Percentiles rank a stretch among this genome's conserved stretches.
phyloP scores from a whole-genome alignment of 2,329 filamentous ascomycete genomes.

The Harringtonia aguacate region DNA sequence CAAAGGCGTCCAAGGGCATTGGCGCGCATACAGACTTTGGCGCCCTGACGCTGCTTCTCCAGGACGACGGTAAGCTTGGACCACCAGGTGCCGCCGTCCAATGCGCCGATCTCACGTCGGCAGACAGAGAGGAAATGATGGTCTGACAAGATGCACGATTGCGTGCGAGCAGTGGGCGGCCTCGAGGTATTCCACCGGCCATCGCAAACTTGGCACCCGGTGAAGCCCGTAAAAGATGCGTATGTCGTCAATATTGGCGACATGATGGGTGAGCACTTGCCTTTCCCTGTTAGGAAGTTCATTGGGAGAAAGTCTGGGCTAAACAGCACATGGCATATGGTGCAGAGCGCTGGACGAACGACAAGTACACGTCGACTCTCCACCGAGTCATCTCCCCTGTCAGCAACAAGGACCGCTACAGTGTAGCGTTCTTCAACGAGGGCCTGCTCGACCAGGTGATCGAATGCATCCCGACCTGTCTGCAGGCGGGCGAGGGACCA shows the following conservation, averaged over 20 bases:
- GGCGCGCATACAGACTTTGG: slow-evolving; percentile 30
- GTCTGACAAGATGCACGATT: no score
- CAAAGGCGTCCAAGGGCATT: slow-evolving; percentile 24
- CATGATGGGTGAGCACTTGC: slow-evolving; percentile 3
- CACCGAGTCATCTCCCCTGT: slow-evolving; percentile 43
- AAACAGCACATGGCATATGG: no score
- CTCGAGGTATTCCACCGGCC: slow-evolving; percentile 37
- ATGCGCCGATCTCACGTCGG: no score
- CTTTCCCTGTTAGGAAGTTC: no score
- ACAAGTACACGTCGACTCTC: slow-evolving; percentile 39
- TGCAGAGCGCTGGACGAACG: slow-evolving; percentile 33
- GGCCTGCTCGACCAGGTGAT: slow-evolving; percentile 22
- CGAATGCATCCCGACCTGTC: slow-evolving; percentile 23
- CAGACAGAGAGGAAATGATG: no score
- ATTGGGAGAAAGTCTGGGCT: no score
- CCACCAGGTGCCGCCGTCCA: no score
- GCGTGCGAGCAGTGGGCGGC: slow-evolving; percentile 64
- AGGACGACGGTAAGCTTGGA: slow-evolving; percentile 3
- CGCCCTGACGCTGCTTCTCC: slow-evolving; percentile 6
- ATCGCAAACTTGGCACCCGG: slow-evolving; percentile 26
- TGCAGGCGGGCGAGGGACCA: slow-evolving; percentile 19
- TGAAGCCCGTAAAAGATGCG: slow-evolving; percentile 30
- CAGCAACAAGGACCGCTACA: slow-evolving; percentile 38
- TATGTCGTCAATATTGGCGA: slow-evolving; percentile 39
- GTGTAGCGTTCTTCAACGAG: slow-evolving; percentile 43